Conservation (phyloP, 1,284 basidiomycete genomes). For the Trametes hirsuta region DNA sequence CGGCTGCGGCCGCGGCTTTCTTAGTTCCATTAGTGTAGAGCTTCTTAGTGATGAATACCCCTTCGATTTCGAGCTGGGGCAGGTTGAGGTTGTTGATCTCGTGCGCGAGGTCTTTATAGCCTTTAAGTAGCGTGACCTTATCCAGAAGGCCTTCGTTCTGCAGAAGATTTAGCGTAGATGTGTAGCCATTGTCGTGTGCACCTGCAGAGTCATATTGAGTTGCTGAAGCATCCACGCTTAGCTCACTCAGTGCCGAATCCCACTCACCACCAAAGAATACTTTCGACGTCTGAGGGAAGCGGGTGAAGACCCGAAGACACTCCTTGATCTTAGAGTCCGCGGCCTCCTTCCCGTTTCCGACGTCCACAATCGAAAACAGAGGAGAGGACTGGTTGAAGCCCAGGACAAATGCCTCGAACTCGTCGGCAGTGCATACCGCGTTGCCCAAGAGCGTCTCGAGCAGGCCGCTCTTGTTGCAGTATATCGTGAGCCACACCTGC, state of each 20-base stretch:
- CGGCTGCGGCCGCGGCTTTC: constrained; percentile 22
- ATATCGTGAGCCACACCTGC: constrained; percentile 48
- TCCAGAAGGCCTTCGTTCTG: constrained; percentile 51
- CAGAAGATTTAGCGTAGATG: constrained; percentile 48
- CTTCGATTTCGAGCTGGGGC: constrained; percentile 46
- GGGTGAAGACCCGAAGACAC: constrained; percentile 47
- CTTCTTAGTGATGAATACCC: constrained; percentile 52
- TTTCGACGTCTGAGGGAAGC: constrained; percentile 46
- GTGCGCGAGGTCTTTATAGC: constrained; percentile 49
- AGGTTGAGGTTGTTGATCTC: constrained; percentile 48
- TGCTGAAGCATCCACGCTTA: not conserved
- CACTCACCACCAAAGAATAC: constrained; percentile 48
- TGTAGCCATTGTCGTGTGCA: constrained; percentile 60
- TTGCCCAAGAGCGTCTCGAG: constrained; percentile 41
- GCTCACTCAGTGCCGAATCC: constrained; percentile 19
- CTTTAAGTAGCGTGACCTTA: constrained; percentile 55
- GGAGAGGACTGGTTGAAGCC: constrained; percentile 53
- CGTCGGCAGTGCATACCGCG: constrained; percentile 40
- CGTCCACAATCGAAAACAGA: constrained; percentile 55
- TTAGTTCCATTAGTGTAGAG: constrained; percentile 34
- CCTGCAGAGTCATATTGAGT: constrained; percentile 28
- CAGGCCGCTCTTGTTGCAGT: constrained; percentile 49
- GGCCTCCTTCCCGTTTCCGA: constrained; percentile 59
- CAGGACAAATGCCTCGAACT: constrained; percentile 48
- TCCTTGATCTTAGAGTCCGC: constrained; percentile 60